Evolutionary conservation across 345 rosid species (phyloP), one percentile per base, ranked within the genome.

Genomic region (Citropsis articulata): DNA sequence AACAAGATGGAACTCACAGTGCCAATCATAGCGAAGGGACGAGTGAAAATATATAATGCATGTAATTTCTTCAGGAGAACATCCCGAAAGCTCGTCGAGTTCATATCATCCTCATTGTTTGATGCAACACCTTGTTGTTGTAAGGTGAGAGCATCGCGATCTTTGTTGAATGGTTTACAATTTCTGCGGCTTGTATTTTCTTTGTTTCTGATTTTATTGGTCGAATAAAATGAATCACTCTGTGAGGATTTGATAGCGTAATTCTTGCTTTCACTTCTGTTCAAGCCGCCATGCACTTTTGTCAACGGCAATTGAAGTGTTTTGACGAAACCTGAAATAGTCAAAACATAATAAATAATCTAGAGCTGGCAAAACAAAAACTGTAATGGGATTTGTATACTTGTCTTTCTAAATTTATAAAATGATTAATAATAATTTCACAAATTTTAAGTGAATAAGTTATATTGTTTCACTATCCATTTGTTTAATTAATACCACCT

Each of bases 1-100:
- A 42, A 42, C 48, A 42, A 42, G 48, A 42, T 2, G 4, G 48
- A 31, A 77, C 85, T 83, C 63, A 83, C 83, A n/a, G 79, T 73
- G 78, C 86, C 83, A 63, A 73, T 62, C 5, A 69, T 33, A 5
- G 83, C 77, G 21, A 73, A 81, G 22, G 86, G 86, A 48, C 86
- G 83, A 30, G 79, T 76, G 45, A 83, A 83, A 22, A 18, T 48
- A 68, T 55, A 77, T 16, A 83, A 50, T 4, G 75, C 66, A 62
- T 69, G 21, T 7, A 83, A 22, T 0, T 71, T 30, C 22, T 30
- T 28, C 9, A 30, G 21, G 6, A 64, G 22, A 31, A 31, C 40
- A 31, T 16, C 4, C 68, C 2, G 24, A 64, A 18, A 30, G 42
- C 38, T 30, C 35, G 9, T 64, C 3, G 22, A 27, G 6, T 64